Evolutionary conservation across 2,329 filamentous ascomycete species (phyloP).

Genomic region (Verticillium klebahnii): DNA sequence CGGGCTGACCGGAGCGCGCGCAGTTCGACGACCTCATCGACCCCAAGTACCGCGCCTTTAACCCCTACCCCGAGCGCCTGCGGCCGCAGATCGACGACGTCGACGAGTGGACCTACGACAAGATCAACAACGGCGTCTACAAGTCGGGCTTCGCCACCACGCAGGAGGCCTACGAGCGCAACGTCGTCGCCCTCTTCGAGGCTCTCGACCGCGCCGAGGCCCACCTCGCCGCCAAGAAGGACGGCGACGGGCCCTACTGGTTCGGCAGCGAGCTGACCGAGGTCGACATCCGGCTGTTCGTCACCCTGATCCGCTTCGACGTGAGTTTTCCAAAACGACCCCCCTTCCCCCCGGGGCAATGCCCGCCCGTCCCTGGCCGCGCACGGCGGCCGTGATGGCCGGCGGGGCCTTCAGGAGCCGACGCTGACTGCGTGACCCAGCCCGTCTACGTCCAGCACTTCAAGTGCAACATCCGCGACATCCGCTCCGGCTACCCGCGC

Average conservation of each 20-base stretch:
- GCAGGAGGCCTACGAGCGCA: slow-evolving; percentile 75
- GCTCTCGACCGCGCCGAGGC: slow-evolving; percentile 73
- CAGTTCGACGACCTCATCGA: slow-evolving; percentile 65
- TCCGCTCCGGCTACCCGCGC: slow-evolving; percentile 75
- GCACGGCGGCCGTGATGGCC: too few species aligned
- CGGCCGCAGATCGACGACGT: slow-evolving; percentile 66
- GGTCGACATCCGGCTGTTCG: slow-evolving; percentile 70
- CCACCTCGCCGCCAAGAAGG: slow-evolving; percentile 48
- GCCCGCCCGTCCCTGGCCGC: background rate
- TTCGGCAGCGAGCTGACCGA: slow-evolving; percentile 76
- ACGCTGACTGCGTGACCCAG: slow-evolving; percentile 17
- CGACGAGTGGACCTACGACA: slow-evolving; percentile 76
- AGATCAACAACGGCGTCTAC: slow-evolving; percentile 69
- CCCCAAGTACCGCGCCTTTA: slow-evolving; percentile 52
- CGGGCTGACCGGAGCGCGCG: too few species aligned
- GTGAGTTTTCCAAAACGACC: slow-evolving; percentile 18
- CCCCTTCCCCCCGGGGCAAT: background rate
- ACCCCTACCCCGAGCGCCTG: slow-evolving; percentile 65
- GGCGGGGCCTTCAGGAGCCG: background rate
- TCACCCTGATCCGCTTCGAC: slow-evolving; percentile 71
- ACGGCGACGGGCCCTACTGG: slow-evolving; percentile 58
- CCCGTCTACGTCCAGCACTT: slow-evolving; percentile 83
- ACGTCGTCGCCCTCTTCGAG: slow-evolving; percentile 66
- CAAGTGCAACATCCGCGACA: slow-evolving; percentile 82
- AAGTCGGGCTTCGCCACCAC: slow-evolving; percentile 81